Evolutionary conservation across 2,329 filamentous ascomycete species (phyloP).

Genomic region (Parastagonospora avenae): DNA sequence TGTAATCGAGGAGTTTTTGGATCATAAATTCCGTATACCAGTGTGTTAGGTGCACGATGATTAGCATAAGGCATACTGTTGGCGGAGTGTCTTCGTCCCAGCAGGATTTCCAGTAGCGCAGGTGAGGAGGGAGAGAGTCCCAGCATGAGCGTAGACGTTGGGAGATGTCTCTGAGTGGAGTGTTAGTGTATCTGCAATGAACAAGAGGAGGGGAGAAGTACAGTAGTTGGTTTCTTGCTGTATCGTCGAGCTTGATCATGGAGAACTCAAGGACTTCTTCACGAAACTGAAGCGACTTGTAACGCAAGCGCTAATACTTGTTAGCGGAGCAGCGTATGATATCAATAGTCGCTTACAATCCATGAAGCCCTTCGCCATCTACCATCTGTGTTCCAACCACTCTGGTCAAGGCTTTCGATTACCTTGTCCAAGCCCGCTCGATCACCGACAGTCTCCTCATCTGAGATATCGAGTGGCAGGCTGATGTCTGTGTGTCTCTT

Average conservation of each 20-base stretch:
- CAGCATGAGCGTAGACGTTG: slow-evolving; percentile 32
- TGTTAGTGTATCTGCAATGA: not conserved
- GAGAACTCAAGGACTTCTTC: slow-evolving; percentile 43
- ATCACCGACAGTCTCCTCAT: slow-evolving; percentile 31
- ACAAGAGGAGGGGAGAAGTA: slow-evolving; percentile 1
- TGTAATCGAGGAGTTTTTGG: slow-evolving; percentile 37
- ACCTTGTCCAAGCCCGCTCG: slow-evolving; percentile 20
- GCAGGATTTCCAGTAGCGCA: slow-evolving; percentile 36
- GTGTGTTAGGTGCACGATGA: slow-evolving; percentile 38
- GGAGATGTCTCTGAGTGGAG: slow-evolving; percentile 30
- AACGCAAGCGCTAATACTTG: slow-evolving; percentile 23
- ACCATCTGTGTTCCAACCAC: slow-evolving; percentile 49
- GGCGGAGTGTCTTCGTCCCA: slow-evolving; percentile 34
- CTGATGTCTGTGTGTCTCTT: slow-evolving; percentile 37
- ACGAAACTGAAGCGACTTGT: slow-evolving; percentile 30
- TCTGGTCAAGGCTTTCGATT: slow-evolving; percentile 25
- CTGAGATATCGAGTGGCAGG: slow-evolving; percentile 37
- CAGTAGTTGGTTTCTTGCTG: slow-evolving; percentile 26
- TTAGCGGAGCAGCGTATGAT: not conserved
- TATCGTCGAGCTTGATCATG: slow-evolving; percentile 25
- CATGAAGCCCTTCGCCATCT: slow-evolving; percentile 33
- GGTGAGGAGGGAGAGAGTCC: slow-evolving; percentile 32
- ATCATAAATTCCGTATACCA: slow-evolving; percentile 46
- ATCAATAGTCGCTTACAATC: slow-evolving; percentile 17
- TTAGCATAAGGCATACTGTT: slow-evolving; percentile 41